Evolutionary conservation across 164 flowering plant species (phyloP), one percentile per base, ranked within the genome.

Genomic region (Sextonia rubra): DNA sequence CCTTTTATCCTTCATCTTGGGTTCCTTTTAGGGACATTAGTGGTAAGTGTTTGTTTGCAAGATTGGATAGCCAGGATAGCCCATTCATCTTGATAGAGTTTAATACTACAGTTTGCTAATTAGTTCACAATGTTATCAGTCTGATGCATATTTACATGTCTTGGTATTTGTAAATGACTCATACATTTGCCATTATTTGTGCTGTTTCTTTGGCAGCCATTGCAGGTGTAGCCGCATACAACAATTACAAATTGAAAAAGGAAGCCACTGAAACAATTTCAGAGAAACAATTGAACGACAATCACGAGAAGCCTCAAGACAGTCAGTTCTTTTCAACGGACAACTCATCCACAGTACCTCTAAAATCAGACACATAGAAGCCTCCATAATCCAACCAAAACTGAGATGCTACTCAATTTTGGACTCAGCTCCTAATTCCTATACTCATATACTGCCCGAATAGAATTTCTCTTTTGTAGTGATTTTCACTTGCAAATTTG

Each of bases 201-300:
- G 17, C 17, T 71, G 52, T 23, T 24, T 47, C 23, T 47, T 64
- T 56, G 83, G 80, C 88, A 95, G 99, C 98, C 65, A 92, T 95
- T 75, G 89, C 86, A 44, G 97, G 99, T 64, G 99, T 95, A 60
- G 98, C 88, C 27, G 98, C 96, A 37, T 95, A 95, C 79, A 95
- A 95, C 74, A 95, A 95, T 76, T 82, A 82, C 82, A 95, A 95
- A 85, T 75, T 92, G 82, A 91, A 87, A 76, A 92, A 85, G 80
- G 97, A 92, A 83, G 89, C 89, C 77, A 68, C 88, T 73, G 77
- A 77, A 68, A 78, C 62, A 17, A 82, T 65, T 74, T 69, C 85
- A 23, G 69, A 61, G 18, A 88, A 32, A 11, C 49, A 27, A 32
- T 27, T 7, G 15, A 61, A 65, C n/a, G 15, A 22, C 60, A 15